Evolutionary conservation across 2,329 filamentous ascomycete genomes (phyloP).

Genomic region (Aureobasidium vineae): DNA sequence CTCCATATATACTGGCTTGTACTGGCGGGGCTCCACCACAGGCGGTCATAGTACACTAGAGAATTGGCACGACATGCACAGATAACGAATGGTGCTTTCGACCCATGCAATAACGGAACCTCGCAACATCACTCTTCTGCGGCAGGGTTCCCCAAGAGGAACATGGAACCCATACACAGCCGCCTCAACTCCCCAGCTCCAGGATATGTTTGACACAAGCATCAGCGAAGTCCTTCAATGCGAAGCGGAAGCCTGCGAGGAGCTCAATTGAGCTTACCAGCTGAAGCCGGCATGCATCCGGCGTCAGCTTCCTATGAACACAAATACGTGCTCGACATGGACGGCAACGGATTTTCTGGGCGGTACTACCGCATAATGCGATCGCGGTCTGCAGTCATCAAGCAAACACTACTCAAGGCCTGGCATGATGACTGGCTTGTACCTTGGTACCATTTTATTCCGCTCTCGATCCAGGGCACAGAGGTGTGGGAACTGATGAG

Average conservation of each 20-base stretch:
- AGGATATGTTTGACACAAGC: conserved; percentile 31
- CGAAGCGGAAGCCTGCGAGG: conserved; percentile 38
- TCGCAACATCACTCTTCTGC: not conserved
- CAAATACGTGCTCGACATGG: conserved; percentile 52
- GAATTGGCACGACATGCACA: not conserved
- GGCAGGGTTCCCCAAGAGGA: not conserved
- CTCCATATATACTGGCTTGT: not conserved
- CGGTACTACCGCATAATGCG: conserved; percentile 54
- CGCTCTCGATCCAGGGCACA: conserved; percentile 51
- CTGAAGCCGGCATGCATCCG: not conserved
- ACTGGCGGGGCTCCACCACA: not conserved
- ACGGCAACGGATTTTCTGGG: conserved; percentile 58
- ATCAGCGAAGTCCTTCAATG: conserved; percentile 53
- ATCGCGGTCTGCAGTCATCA: conserved; percentile 51
- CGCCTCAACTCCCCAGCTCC: not conserved
- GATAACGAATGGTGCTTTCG: not conserved
- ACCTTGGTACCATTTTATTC: conserved; percentile 59
- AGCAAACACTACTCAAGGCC: conserved; percentile 54
- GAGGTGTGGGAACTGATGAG: conserved; percentile 55
- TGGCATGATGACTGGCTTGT: conserved; percentile 59
- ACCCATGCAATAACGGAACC: not conserved
- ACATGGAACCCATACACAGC: not conserved
- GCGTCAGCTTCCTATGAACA: conserved; percentile 31
- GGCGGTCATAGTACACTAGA: not conserved
- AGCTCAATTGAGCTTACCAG: conserved; percentile 30